phyloP scores from a whole-genome alignment of 2,329 filamentous ascomycete species.

The Stemphylium vesicarium region DNA sequence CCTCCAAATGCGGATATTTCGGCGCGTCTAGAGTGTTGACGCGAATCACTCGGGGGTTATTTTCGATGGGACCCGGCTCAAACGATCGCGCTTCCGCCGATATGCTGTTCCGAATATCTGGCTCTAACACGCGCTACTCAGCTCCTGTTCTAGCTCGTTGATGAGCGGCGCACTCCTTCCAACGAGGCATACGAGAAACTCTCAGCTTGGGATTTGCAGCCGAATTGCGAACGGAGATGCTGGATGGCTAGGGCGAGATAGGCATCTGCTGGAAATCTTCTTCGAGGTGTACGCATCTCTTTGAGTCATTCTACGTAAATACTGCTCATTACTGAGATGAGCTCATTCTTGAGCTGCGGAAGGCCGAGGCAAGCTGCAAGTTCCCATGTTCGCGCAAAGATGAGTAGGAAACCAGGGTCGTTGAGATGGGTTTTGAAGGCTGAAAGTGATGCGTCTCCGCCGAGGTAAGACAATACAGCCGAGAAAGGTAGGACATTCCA shows the following conservation, averaged over 20 bases:
- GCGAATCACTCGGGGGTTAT: not conserved
- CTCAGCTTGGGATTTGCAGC: constrained; percentile 6
- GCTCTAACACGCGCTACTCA: not conserved
- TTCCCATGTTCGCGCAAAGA: constrained; percentile 14
- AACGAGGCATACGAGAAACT: constrained; percentile 13
- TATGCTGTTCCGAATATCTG: not conserved
- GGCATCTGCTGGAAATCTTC: not conserved
- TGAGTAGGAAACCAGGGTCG: not conserved
- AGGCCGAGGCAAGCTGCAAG: constrained; percentile 12
- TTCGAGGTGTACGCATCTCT: not conserved
- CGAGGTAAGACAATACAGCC: constrained; percentile 1
- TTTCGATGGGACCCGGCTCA: not conserved
- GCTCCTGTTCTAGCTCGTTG: not conserved
- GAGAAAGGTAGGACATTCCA: not conserved
- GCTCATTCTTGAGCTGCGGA: constrained; percentile 7
- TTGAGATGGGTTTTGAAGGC: not conserved
- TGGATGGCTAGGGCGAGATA: not conserved
- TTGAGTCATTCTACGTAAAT: constrained; percentile 4
- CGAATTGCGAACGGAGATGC: constrained; percentile 1
- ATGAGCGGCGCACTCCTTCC: not conserved
- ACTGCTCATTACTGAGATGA: not conserved
- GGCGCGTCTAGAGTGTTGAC: not conserved
- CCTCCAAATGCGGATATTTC: not conserved
- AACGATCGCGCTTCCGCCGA: not conserved
- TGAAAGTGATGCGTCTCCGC: not conserved